These are phyloP conservation scores for Leccinum obscurum DNA, from an alignment of 768 basidiomycete species.

Conservation along the genomic window DNA sequence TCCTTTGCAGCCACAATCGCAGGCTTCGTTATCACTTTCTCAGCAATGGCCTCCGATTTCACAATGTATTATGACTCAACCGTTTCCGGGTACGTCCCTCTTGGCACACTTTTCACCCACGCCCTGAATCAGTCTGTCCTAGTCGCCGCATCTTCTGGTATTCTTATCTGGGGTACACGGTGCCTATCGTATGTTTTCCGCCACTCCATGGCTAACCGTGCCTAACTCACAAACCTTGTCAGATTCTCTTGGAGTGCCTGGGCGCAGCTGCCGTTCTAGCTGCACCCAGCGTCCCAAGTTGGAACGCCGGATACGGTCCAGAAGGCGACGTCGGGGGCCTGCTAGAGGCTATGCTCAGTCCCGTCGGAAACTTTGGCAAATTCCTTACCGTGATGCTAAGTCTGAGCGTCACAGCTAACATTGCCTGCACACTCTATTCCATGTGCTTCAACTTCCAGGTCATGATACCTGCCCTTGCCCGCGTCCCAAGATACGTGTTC, in stretches of 20 bases:
- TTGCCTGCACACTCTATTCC: slow-evolving; percentile 82
- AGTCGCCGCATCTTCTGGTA: slow-evolving; percentile 65
- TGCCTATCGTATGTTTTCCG: slow-evolving; percentile 53
- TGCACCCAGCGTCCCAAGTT: slow-evolving; percentile 53
- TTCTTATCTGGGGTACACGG: slow-evolving; percentile 62
- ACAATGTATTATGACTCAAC: slow-evolving; percentile 65
- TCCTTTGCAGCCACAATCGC: slow-evolving; percentile 70
- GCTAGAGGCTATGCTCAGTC: slow-evolving; percentile 59
- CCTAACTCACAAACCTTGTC: not conserved
- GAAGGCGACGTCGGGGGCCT: slow-evolving; percentile 66
- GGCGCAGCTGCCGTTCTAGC: slow-evolving; percentile 69
- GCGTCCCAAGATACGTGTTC: slow-evolving; percentile 70
- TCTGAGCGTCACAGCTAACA: slow-evolving; percentile 77
- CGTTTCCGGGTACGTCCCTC: slow-evolving; percentile 52
- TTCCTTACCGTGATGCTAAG: slow-evolving; percentile 71
- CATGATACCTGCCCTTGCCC: slow-evolving; percentile 55
- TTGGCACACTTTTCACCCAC: not conserved
- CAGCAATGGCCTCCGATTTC: slow-evolving; percentile 67
- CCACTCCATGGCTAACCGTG: not conserved
- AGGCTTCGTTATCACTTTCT: slow-evolving; percentile 70
- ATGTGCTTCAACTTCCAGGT: slow-evolving; percentile 74
- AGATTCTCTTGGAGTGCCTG: slow-evolving; percentile 50
- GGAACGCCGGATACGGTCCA: slow-evolving; percentile 52
- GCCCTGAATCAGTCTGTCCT: slow-evolving; percentile 8
- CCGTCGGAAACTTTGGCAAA: slow-evolving; percentile 65